phyloP scores from a whole-genome alignment of 768 basidiomycete genomes.

The Lentinula sp. region DNA sequence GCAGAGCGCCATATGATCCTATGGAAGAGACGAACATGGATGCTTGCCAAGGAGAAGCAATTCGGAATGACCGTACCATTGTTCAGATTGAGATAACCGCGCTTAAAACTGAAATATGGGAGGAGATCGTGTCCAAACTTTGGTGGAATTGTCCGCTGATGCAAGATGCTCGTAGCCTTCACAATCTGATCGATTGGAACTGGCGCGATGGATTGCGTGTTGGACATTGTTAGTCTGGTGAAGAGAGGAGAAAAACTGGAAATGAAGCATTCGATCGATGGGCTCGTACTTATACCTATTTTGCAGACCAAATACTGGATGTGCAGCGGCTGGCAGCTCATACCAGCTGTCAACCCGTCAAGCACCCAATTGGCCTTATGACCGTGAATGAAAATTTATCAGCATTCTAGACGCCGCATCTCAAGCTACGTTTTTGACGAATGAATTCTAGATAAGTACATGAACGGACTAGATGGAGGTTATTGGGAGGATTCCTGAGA shows the following conservation, averaged over 20 bases:
- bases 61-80: neutral
- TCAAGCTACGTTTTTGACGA: neutral
- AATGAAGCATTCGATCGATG: neutral
- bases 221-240: neutral
- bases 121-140: neutral
- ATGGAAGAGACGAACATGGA: conserved; percentile 18
- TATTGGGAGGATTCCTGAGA: neutral
- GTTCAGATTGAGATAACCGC: neutral
- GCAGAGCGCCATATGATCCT: conserved; percentile 59
- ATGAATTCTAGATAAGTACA: neutral
- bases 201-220: neutral
- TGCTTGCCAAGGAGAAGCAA: conserved; percentile 1
- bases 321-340: neutral
- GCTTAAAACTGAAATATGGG: neutral
- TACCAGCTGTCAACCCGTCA: neutral
- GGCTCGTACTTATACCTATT: neutral
- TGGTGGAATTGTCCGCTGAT: neutral
- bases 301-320: neutral
- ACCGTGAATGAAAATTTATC: neutral
- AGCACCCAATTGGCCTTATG: neutral
- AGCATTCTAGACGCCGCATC: neutral
- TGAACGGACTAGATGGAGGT: neutral
- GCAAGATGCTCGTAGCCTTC: neutral
- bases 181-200: neutral
- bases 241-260: neutral